Base-by-base conservation (phyloP, 441 rosid genomes). In the Jatropha podagrica region DNA sequence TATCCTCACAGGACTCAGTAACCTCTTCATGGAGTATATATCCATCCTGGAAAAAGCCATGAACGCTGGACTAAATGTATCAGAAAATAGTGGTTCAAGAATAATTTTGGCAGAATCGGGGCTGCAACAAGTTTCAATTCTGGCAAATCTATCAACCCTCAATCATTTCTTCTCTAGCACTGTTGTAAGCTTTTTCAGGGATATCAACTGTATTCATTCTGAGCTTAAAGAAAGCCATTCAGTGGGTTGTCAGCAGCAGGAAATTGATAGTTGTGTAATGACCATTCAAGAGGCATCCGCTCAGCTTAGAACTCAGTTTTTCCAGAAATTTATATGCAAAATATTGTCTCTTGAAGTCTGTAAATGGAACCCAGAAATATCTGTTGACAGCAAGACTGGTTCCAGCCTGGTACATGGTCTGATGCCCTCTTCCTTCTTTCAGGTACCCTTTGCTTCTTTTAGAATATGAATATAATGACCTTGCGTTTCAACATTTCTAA, bases 361-460 rank as follows among this genome's bases (percentile, higher is more conserved):
- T 56, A 78, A 71, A 56, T n/a, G 68, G 77, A 48, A 27, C 68
- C 37, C 71, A 26, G 75, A 81, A 77, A 62, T 60, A 14, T 49
- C 58, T 72, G 56, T 14, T 71, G 72, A 63, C 37, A 67, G 66
- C 59, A 71, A 18, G 37, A 76, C 27, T 46, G 78, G 78, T 73
- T 76, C 78, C 65, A 59, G 51, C 66, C 58, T 7, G 37, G 66
- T 38, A 73, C 74, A 74, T 49, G 72, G 51, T 62, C 48, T 42
- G 72, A 76, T 79, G 83, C 95, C 90, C 40, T 87, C 90, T 55
- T 54, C 76, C 76, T 77, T 78, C 38, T 85, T 86, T 74, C 92
- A 87, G 91, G 91, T 90, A 75, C 40, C 4, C 26, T 66, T 56
- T 75, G 65, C 37, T 75, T 77, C 72, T 70, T 74, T 64, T 46